phyloP scores from a whole-genome alignment of 768 basidiomycete genomes.

The Hericium erinaceus region DNA sequence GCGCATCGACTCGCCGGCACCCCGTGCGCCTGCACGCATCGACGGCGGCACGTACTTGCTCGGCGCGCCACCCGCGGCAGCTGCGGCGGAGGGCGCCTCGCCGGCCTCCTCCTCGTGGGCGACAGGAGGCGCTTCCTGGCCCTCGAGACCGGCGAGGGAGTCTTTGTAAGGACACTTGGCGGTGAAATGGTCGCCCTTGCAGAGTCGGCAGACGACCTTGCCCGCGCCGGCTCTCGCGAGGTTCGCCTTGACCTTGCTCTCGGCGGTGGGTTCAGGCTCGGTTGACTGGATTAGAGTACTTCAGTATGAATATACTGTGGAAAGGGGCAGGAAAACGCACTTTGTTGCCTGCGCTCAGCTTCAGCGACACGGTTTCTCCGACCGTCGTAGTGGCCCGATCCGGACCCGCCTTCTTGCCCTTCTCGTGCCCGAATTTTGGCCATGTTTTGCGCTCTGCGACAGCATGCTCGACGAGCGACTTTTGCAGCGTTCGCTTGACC shows the following conservation, averaged over 20 bases:
- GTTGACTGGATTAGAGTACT: constrained; percentile 28
- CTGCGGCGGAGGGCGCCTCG: background rate
- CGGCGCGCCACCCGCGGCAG: constrained; percentile 7
- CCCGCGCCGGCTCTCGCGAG: constrained; percentile 71
- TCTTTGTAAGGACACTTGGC: constrained; percentile 99
- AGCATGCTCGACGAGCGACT: constrained; percentile 85
- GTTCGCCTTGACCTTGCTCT: constrained; percentile 56
- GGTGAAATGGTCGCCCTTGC: constrained; percentile 96
- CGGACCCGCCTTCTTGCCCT: constrained; percentile 78
- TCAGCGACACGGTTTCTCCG: constrained; percentile 61
- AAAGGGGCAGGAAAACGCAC: constrained; percentile 32
- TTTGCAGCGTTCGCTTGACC: constrained; percentile 80
- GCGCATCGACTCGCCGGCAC: constrained; percentile 13
- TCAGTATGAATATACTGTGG: background rate
- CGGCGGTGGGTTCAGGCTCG: constrained; percentile 60
- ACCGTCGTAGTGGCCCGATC: constrained; percentile 93
- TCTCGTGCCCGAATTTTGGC: constrained; percentile 90
- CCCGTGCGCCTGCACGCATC: constrained; percentile 13
- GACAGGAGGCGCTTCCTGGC: constrained; percentile 11
- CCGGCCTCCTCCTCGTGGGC: background rate
- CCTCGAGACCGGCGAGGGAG: constrained; percentile 68
- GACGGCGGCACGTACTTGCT: constrained; percentile 16
- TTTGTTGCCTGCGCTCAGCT: constrained; percentile 47
- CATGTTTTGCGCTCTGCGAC: constrained; percentile 92
- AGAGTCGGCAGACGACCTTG: constrained; percentile 86